Conservation (phyloP, 371 early-diverging fungal genomes). For the Syncephalastrum racemosum region DNA sequence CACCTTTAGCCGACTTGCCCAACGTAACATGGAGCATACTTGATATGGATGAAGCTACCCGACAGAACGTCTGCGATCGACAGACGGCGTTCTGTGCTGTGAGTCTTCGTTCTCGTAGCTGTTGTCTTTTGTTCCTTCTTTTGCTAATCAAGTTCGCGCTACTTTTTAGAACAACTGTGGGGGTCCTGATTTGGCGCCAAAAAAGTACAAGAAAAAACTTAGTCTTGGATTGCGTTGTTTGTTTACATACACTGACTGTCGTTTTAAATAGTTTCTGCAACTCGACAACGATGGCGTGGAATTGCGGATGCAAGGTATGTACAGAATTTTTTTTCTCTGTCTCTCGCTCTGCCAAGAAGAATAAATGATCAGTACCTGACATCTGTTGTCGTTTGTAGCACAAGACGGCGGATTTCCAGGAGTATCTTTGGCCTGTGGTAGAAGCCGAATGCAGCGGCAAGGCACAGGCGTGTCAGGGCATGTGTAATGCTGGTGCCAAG, state of each 20-base stretch:
- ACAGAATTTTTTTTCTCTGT: conserved; percentile 4
- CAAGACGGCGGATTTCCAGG: conserved; percentile 31
- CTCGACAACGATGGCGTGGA: conserved; percentile 41
- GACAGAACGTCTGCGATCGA: conserved; percentile 29
- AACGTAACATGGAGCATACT: conserved; percentile 28
- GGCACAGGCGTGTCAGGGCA: conserved; percentile 19
- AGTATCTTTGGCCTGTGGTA: conserved; percentile 36
- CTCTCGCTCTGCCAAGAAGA: conserved; percentile 3
- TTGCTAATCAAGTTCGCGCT: no score
- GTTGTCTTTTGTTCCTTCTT: neutral
- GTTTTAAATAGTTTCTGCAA: conserved; percentile 9
- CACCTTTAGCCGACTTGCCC: conserved; percentile 11
- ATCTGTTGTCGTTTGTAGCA: conserved; percentile 7
- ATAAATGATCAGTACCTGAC: neutral
- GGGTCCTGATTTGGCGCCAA: conserved; percentile 26
- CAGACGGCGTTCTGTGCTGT: conserved; percentile 36
- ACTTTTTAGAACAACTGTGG: conserved; percentile 31
- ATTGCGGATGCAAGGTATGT: conserved; percentile 33
- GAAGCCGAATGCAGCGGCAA: conserved; percentile 33
- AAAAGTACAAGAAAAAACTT: conserved; percentile 24
- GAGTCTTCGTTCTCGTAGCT: conserved; percentile 3
- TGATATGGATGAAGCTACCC: conserved; percentile 21
- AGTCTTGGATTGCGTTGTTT: conserved; percentile 1
- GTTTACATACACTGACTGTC: neutral
- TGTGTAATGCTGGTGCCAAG: conserved; percentile 13